A percentile compares a stretch with the other conserved stretches of the same genome.
Conservation (phyloP, 805 yeast species). For the Yarrowia sp. region DNA sequence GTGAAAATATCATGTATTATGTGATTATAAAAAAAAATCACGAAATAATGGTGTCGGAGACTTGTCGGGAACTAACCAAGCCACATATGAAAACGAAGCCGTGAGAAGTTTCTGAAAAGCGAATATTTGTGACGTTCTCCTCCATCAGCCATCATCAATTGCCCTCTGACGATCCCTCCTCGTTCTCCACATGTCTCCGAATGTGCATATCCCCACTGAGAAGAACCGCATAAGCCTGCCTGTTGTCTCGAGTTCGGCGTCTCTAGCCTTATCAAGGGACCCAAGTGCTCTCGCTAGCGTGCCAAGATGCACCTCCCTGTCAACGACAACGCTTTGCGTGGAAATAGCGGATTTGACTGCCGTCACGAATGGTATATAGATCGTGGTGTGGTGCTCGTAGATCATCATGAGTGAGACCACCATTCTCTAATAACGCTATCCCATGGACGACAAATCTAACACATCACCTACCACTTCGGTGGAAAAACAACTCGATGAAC, state of each 20-base stretch:
- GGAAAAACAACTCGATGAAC: constrained; percentile 6
- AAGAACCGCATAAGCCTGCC: neutral
- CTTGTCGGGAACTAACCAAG: no score
- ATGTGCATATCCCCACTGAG: neutral
- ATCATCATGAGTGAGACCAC: no score
- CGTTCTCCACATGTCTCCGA: neutral
- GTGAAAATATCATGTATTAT: no score
- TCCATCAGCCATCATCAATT: no score
- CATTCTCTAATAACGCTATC: no score
- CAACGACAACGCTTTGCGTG: neutral
- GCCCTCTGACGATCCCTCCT: neutral
- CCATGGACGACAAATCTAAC: neutral
- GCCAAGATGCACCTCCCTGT: neutral
- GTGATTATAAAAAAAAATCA: no score
- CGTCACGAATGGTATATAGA: neutral
- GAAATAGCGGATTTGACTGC: neutral
- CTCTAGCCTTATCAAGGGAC: neutral
- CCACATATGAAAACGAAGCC: no score
- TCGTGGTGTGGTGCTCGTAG: no score
- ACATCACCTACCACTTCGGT: neutral
- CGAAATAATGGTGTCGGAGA: no score
- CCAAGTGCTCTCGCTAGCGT: neutral
- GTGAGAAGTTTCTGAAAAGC: no score
- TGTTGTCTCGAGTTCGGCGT: neutral
- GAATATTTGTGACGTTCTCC: no score